These are phyloP conservation scores for Saccharum spontaneum DNA, from an alignment of 176 grass and related monocot genomes.

Conservation along the genomic window DNA sequence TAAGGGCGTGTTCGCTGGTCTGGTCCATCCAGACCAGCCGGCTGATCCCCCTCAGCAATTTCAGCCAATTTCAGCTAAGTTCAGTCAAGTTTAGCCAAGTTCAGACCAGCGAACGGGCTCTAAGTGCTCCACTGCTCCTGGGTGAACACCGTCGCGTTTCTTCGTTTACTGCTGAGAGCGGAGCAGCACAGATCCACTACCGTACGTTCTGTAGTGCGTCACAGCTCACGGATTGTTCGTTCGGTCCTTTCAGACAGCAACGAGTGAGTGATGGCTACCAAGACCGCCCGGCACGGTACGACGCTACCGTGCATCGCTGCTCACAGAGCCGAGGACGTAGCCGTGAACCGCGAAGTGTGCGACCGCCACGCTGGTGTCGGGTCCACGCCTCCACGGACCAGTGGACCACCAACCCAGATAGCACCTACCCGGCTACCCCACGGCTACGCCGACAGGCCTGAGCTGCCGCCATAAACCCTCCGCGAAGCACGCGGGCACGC, in stretches of 20 bases:
- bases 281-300: not conserved
- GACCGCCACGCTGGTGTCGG: not conserved
- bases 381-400: not conserved
- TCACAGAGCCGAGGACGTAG: not conserved
- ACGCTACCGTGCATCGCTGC: not conserved
- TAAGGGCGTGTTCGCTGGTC: too few species aligned
- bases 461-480: not conserved
- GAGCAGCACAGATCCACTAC: not conserved
- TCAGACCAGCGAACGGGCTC: too few species aligned
- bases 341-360: not conserved
- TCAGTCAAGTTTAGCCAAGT: too few species aligned
- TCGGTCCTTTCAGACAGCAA: not conserved
- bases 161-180: not conserved
- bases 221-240: not conserved
- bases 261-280: not conserved
- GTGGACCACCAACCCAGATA: not conserved
- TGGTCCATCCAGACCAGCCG: too few species aligned
- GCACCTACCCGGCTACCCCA: not conserved
- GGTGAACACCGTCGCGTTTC: not conserved
- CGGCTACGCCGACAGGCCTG: not conserved
- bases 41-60: too few species aligned
- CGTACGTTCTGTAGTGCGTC: not conserved
- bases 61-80: too few species aligned
- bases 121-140: too few species aligned
- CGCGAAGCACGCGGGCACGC: conserved; percentile 21